phyloP scores from a whole-genome alignment of 2,329 filamentous ascomycete species.

The Colletotrichum sp. region DNA sequence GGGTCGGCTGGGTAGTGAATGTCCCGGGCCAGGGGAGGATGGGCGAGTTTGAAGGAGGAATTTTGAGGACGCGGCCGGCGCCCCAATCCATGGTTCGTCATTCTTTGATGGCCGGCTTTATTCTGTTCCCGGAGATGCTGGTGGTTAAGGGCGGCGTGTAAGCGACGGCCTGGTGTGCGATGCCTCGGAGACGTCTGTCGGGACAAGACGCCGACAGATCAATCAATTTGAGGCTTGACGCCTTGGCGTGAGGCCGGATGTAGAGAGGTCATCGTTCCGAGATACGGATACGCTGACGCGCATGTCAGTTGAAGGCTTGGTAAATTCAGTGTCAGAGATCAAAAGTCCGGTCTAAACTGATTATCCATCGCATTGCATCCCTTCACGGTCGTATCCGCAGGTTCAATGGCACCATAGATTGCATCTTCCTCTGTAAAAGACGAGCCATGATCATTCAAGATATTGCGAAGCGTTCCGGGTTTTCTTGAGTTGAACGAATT shows the following conservation, averaged over 20 bases:
- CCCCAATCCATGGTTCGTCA: neutral
- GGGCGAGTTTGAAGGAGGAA: neutral
- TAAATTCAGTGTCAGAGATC: neutral
- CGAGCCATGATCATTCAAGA: neutral
- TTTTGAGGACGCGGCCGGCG: neutral
- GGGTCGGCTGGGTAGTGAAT: neutral
- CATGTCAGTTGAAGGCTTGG: neutral
- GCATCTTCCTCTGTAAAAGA: accelerated
- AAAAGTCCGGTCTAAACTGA: neutral
- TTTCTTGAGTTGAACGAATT: neutral
- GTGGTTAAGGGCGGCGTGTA: neutral
- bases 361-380: neutral
- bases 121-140: neutral
- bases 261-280: neutral
- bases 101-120: neutral
- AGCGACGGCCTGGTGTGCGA: neutral
- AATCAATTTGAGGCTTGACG: neutral
- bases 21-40: neutral
- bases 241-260: neutral
- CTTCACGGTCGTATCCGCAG: neutral
- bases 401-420: accelerated
- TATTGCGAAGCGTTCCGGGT: accelerated
- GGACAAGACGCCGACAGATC: neutral
- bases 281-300: neutral
- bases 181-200: neutral